Conservation (phyloP, 2,329 filamentous ascomycete genomes). For the Xylariaceae sp. region DNA sequence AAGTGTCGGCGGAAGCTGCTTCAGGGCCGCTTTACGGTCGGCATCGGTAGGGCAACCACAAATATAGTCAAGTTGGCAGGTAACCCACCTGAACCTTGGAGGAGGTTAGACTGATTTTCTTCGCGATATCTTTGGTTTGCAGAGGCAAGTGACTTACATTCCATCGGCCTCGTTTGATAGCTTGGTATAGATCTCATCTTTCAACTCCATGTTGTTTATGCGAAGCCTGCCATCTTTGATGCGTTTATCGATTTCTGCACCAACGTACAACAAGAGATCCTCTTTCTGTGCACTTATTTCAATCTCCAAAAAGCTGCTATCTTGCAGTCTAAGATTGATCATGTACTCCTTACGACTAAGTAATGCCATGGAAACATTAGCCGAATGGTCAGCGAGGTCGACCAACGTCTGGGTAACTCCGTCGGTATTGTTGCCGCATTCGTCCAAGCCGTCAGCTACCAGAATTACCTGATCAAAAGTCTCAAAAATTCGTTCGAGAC, state of each 20-base stretch:
- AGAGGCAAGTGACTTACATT: constrained; percentile 26
- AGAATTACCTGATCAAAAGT: constrained; percentile 24
- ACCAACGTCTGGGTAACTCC: constrained; percentile 16
- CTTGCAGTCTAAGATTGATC: constrained; percentile 18
- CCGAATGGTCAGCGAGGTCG: constrained; percentile 7
- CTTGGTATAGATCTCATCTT: constrained; percentile 27
- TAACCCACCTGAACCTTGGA: constrained; percentile 23
- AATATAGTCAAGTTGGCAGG: constrained; percentile 32
- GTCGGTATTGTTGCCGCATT: constrained; percentile 24
- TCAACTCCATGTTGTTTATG: constrained; percentile 12
- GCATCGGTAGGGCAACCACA: constrained; percentile 21
- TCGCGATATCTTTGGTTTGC: not conserved
- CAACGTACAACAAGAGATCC: constrained; percentile 33
- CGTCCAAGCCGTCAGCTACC: constrained; percentile 32
- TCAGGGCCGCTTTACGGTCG: constrained; percentile 26
- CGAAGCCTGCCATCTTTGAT: constrained; percentile 10
- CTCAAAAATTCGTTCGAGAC: constrained; percentile 12
- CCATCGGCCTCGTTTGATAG: constrained; percentile 25
- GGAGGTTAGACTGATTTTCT: not conserved
- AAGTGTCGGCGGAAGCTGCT: constrained; percentile 27
- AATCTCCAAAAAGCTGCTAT: constrained; percentile 24
- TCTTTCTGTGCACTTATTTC: constrained; percentile 28
- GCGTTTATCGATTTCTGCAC: constrained; percentile 29
- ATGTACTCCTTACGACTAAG: constrained; percentile 28
- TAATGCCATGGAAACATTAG: constrained; percentile 27